Evolutionary conservation across 331 rosid genomes (phyloP).

Genomic region (Stylosanthes scabra): DNA sequence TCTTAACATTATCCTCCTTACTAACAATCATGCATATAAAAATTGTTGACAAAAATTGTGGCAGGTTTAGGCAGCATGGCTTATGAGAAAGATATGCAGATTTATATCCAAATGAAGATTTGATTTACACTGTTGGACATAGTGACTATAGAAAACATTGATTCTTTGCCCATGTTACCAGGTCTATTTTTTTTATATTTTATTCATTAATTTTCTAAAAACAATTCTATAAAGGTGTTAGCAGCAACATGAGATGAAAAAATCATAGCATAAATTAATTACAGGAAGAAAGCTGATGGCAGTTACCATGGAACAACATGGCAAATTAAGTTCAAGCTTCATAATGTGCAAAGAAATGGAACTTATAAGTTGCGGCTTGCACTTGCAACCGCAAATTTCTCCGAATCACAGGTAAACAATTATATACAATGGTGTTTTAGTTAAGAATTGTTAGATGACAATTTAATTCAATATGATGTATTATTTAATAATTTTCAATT

Average conservation of each 20-base stretch:
- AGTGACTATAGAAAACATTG: constrained; percentile 67
- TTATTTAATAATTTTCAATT: no score
- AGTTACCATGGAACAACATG: constrained; percentile 68
- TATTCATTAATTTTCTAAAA: neutral
- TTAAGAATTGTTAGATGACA: no score
- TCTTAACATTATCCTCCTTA: no score
- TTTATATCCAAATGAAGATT: constrained; percentile 64
- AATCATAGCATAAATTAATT: neutral
- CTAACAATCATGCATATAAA: no score
- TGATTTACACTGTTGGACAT: constrained; percentile 57
- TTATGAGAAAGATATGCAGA: constrained; percentile 76
- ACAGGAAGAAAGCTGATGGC: constrained; percentile 57
- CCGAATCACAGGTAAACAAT: constrained; percentile 58
- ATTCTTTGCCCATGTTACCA: constrained; percentile 76
- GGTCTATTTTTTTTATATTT: constrained; percentile 38
- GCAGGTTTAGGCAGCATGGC: constrained; percentile 80
- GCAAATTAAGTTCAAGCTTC: constrained; percentile 67
- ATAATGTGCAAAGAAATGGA: constrained; percentile 36
- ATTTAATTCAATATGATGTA: no score
- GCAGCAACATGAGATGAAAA: neutral
- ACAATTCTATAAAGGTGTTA: neutral
- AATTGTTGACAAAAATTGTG: neutral
- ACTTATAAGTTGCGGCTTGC: constrained; percentile 64
- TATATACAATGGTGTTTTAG: no score
- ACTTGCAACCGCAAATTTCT: constrained; percentile 65